Base-by-base conservation (phyloP, 768 basidiomycete genomes). In the Tylopilus balloui region DNA sequence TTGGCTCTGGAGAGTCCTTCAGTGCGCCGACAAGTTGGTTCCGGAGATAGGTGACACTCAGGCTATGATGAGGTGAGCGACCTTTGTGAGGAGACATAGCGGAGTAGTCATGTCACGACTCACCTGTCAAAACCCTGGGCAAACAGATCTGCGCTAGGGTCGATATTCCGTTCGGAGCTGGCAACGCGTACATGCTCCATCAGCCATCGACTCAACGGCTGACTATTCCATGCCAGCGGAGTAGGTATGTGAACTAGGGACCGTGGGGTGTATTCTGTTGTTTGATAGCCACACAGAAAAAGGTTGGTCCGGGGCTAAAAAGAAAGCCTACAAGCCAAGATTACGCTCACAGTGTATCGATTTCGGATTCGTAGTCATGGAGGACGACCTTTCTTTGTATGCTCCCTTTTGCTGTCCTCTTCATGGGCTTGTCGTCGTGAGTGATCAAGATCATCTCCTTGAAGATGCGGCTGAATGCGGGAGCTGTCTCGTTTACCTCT, bases 391-490 rank as follows among this genome's bases (percentile, higher is more conserved):
- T 56, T 21, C 50, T 50, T 29, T 51, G 54, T 10, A 61, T 52
- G 3, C 56, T 67, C 6, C 61, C 67, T 36, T 69, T 69, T 1
- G 59, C 65, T 1, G 76, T 63, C 36, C 72, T 67, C 11, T 61
- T 56, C 23, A 80, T 55, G 0, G 77, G 78, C 48, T 75, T 76
- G 0, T 57, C 62, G 23, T 61, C 39, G 0, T 57, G 52, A 0
- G 76, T 61, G 13, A 78, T 58, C 13, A 79, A 28, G 35, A 80
- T 78, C 77, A 79, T 74, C 56, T 80, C 74, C 59, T 74, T 76
- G 67, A 73, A 77, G 6, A 77, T 66, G 8, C 70, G 61, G 28
- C 72, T 73, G 38, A 71, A 74, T 0, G 69, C 58, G 0, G 74
- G 75, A 0, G 73, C 65, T 0, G 52, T 50, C 14, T 42, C 52